phyloP scores from a whole-genome alignment of 2,329 filamentous ascomycete genomes.

The Tolypocladium ophioglossoides region DNA sequence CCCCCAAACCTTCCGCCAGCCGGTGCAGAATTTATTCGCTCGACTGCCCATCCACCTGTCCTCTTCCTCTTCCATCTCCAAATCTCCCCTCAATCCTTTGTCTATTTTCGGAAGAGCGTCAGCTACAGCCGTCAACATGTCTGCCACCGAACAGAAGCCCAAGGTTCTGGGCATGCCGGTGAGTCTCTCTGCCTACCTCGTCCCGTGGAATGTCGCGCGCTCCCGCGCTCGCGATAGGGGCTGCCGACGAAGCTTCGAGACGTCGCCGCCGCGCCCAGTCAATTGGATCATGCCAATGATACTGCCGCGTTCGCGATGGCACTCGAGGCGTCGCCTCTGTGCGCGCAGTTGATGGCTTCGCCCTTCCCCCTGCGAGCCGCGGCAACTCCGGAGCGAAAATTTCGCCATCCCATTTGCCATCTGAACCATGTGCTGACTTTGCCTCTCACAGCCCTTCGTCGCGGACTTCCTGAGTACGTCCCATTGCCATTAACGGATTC shows the following conservation, averaged over 20 bases:
- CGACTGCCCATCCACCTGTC: constrained; percentile 25
- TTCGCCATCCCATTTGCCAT: constrained; percentile 3
- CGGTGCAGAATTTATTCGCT: constrained; percentile 35
- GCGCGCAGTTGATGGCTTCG: background rate
- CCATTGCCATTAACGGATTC: background rate
- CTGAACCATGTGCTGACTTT: constrained; percentile 21
- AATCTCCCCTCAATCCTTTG: constrained; percentile 55
- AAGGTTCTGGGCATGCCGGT: constrained; percentile 59
- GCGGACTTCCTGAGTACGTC: constrained; percentile 98
- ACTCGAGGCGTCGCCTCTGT: background rate
- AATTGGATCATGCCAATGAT: constrained; percentile 7
- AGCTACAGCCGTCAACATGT: constrained; percentile 39
- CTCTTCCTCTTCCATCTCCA: constrained; percentile 32
- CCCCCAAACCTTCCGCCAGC: constrained; percentile 32
- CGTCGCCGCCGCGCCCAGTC: constrained; percentile 5
- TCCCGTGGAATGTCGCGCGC: constrained; percentile 16
- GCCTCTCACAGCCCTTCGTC: constrained; percentile 64
- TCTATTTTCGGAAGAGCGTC: constrained; percentile 30
- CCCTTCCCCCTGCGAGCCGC: background rate
- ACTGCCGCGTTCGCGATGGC: background rate
- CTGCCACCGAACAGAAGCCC: constrained; percentile 41
- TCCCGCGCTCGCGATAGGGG: constrained; percentile 10
- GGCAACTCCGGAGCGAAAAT: constrained; percentile 5
- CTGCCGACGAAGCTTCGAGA: constrained; percentile 5
- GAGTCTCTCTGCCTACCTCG: constrained; percentile 25